phyloP scores from a whole-genome alignment of 192 early-diverging fungal species.

The Linnemannia elongata region DNA sequence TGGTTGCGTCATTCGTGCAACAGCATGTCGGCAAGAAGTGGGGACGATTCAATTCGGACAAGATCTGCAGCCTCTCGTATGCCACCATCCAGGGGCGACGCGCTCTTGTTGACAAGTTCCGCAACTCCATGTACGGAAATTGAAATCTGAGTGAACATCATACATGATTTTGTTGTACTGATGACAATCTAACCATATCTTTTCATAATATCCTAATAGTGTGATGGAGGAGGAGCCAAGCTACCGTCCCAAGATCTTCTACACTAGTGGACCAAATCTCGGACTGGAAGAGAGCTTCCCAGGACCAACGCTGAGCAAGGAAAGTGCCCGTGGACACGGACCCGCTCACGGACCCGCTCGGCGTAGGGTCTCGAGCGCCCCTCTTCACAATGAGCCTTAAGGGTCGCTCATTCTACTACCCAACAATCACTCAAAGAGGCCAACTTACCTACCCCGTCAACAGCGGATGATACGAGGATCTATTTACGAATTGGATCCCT shows the following conservation, averaged over 20 bases:
- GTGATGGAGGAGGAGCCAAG: constrained; percentile 84
- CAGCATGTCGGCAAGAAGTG: constrained; percentile 81
- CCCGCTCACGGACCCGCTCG: background rate
- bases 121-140: constrained; percentile 75
- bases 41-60: constrained; percentile 85
- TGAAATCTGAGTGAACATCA: background rate
- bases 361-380: background rate
- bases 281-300: constrained; percentile 80
- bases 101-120: constrained; percentile 82
- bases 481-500: no score
- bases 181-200: background rate
- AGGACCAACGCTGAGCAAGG: constrained; percentile 55
- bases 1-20: constrained; percentile 75
- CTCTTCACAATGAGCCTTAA: background rate
- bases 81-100: constrained; percentile 85
- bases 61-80: constrained; percentile 79
- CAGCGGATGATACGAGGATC: no score
- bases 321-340: background rate
- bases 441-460: no score
- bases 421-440: background rate
- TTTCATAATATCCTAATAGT: constrained; percentile 37
- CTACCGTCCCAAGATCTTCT: constrained; percentile 85
- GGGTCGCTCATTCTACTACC: background rate
- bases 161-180: background rate
- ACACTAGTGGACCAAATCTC: constrained; percentile 65